Conservation (phyloP, 164 flowering plant species). For the Vitis vinifera region DNA sequence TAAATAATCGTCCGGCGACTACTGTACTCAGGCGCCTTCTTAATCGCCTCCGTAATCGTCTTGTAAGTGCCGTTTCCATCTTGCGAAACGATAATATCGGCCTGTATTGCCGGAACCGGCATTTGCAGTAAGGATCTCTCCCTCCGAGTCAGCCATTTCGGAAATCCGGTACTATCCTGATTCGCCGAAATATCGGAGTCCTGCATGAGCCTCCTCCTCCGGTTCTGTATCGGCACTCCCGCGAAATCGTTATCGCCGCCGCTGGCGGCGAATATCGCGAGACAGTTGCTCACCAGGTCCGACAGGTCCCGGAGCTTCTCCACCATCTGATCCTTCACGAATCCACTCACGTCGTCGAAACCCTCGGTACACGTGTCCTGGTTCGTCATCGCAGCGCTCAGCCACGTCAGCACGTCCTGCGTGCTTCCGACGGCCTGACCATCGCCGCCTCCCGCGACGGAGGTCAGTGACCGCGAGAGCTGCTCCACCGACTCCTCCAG, state of each 20-base stretch:
- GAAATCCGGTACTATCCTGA: constrained; percentile 28
- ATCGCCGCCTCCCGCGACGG: constrained; percentile 10
- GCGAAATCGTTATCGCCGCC: constrained; percentile 46
- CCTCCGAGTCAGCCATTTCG: constrained; percentile 53
- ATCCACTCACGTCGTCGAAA: constrained; percentile 29
- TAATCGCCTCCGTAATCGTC: constrained; percentile 74
- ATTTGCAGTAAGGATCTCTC: constrained; percentile 48
- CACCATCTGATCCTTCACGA: constrained; percentile 30
- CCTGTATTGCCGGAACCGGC: constrained; percentile 49
- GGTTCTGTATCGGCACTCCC: constrained; percentile 76
- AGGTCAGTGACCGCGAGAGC: constrained; percentile 34
- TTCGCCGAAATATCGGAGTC: constrained; percentile 1
- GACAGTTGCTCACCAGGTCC: constrained; percentile 62
- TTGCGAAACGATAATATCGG: constrained; percentile 67
- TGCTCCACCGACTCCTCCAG: constrained; percentile 48
- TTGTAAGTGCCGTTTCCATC: constrained; percentile 70
- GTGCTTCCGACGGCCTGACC: constrained; percentile 16
- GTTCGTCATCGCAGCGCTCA: constrained; percentile 61
- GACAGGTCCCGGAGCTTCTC: constrained; percentile 37
- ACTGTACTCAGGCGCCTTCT: constrained; percentile 68
- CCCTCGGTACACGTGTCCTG: constrained; percentile 70
- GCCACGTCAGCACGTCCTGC: constrained; percentile 65
- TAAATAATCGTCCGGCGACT: constrained; percentile 59
- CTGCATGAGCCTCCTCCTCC: constrained; percentile 41
- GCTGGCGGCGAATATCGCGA: constrained; percentile 60